Evolutionary conservation across 805 yeast genomes (phyloP).

Genomic region (Saccharomycopsis synnaedendra): DNA sequence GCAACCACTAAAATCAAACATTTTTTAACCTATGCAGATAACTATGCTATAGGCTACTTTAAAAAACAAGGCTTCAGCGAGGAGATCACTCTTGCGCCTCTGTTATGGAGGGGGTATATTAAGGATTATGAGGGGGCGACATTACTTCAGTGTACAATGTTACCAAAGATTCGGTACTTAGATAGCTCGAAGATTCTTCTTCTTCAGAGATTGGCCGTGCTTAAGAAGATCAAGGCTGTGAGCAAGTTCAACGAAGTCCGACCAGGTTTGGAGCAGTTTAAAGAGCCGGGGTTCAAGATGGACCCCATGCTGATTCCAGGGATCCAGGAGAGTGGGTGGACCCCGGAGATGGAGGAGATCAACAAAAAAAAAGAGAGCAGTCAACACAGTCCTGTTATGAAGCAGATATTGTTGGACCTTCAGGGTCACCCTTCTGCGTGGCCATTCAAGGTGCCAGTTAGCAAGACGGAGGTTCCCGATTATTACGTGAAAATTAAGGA

Average conservation of each 20-base stretch:
- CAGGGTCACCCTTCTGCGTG: conserved; percentile 95
- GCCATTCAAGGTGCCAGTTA: conserved; percentile 95
- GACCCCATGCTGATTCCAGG: conserved; percentile 88
- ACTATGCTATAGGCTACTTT: conserved; percentile 97
- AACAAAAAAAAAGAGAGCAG: conserved; percentile 92
- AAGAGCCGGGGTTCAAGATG: conserved; percentile 29
- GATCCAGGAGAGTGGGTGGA: conserved; percentile 90
- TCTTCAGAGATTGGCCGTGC: conserved; percentile 84
- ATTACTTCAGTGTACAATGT: conserved; percentile 91
- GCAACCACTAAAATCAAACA: conserved; percentile 78
- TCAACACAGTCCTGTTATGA: conserved; percentile 92
- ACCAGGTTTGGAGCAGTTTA: conserved; percentile 70
- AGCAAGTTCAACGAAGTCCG: conserved; percentile 73
- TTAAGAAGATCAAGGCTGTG: conserved; percentile 67
- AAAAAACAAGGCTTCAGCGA: conserved; percentile 97
- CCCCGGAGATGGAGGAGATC: conserved; percentile 93
- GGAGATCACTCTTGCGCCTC: conserved; percentile 76
- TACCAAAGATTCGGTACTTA: conserved; percentile 77
- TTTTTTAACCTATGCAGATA: conserved; percentile 93
- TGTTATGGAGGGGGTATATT: conserved; percentile 96
- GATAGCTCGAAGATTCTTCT: conserved; percentile 81
- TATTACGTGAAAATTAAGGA: conserved; percentile 93
- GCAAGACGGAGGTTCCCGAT: conserved; percentile 88
- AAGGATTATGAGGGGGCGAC: conserved; percentile 99
- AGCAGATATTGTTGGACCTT: conserved; percentile 74